These are phyloP conservation scores for Poterioochromonas sp. DNA, from an alignment of 352 stramenopile genomes.

Conservation along the genomic window DNA sequence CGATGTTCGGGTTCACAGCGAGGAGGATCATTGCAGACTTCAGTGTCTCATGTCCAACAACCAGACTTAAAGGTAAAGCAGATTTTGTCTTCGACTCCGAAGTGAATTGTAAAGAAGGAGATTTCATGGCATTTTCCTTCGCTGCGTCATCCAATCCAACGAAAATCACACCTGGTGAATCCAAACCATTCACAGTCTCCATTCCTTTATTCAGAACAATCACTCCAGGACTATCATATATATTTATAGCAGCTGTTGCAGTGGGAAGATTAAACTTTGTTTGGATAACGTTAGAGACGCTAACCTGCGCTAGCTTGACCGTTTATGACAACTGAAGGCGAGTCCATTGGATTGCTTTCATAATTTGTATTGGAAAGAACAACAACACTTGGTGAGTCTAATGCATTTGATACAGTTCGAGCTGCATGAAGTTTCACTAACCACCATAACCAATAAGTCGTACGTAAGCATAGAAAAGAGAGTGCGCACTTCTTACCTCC, in stretches of 20 bases:
- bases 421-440: too few species aligned
- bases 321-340: background rate
- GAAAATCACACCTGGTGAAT: background rate
- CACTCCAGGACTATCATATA: background rate
- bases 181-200: background rate
- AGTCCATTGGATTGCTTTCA: background rate
- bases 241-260: background rate
- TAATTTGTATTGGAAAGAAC: background rate
- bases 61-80: conserved; percentile 56
- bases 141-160: background rate
- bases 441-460: too few species aligned
- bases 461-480: too few species aligned
- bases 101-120: background rate
- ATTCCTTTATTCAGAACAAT: background rate
- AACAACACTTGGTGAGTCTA: background rate
- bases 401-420: background rate
- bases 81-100: conserved; percentile 34
- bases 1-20: conserved; percentile 62
- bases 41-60: conserved; percentile 66
- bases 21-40: conserved; percentile 53
- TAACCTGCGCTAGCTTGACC: background rate
- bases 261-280: background rate
- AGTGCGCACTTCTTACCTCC: too few species aligned
- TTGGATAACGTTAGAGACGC: background rate
- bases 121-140: background rate